Evolutionary conservation across 148 eudicot genomes (phyloP).

Genomic region (Rhododendron molle): DNA sequence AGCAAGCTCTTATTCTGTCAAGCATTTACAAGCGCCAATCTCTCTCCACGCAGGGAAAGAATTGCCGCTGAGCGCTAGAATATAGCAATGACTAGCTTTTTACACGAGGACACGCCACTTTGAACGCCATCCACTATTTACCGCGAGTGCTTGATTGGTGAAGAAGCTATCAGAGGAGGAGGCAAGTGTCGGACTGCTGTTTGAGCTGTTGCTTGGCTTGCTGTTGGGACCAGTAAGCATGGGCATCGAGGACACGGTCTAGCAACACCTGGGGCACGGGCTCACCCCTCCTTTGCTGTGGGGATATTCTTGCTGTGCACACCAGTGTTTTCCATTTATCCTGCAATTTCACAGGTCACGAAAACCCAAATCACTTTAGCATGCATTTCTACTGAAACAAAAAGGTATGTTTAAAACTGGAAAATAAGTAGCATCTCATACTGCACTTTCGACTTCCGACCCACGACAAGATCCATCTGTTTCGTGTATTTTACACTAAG

Average conservation of each 20-base stretch:
- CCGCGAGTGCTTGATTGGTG: neutral
- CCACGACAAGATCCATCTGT: neutral
- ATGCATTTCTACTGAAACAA: neutral
- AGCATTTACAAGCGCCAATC: constrained; percentile 23
- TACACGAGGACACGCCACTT: neutral
- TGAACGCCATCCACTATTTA: neutral
- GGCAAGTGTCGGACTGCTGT: constrained; percentile 57
- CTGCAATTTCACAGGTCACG: constrained; percentile 28
- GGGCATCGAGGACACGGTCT: constrained; percentile 80
- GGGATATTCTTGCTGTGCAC: constrained; percentile 89
- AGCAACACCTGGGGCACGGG: constrained; percentile 89
- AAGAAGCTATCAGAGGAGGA: constrained; percentile 35
- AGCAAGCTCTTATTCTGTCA: constrained; percentile 24
- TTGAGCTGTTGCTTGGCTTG: constrained; percentile 71
- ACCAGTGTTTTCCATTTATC: constrained; percentile 98
- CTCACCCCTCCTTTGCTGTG: constrained; percentile 94
- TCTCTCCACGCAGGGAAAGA: constrained; percentile 6
- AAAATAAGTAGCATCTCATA: neutral
- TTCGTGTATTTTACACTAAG: neutral
- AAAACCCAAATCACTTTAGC: neutral
- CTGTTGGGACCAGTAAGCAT: constrained; percentile 81
- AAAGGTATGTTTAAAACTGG: neutral
- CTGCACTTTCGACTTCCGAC: neutral
- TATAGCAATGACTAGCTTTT: neutral
- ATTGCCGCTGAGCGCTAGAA: constrained; percentile 10